Percentiles rank a stretch among this genome's conserved stretches.
These are phyloP conservation scores for Termitomyces sp. DNA, from an alignment of 768 basidiomycete species.

Conservation along the genomic window DNA sequence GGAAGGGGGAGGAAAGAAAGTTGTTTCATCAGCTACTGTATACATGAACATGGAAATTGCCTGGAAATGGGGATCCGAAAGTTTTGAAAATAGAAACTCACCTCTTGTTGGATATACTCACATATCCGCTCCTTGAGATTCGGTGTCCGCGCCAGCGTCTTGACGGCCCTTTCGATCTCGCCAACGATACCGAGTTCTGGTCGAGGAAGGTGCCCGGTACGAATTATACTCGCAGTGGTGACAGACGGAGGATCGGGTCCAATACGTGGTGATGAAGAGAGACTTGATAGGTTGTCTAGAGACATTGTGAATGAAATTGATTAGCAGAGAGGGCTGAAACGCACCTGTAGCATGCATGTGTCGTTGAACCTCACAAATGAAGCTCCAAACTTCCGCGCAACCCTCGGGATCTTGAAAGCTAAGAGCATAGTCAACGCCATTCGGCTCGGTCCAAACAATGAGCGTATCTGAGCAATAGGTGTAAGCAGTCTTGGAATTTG, in stretches of 20 bases:
- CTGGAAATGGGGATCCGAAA: constrained; percentile 7
- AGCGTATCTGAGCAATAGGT: constrained; percentile 68
- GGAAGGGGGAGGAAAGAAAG: constrained; percentile 16
- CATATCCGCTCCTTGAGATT: constrained; percentile 79
- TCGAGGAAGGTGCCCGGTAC: constrained; percentile 68
- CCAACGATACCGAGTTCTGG: constrained; percentile 75
- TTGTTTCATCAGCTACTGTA: constrained; percentile 22
- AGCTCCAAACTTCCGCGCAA: constrained; percentile 96
- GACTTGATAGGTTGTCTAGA: constrained; percentile 42
- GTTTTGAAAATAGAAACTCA: constrained; percentile 34
- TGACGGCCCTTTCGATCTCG: constrained; percentile 79
- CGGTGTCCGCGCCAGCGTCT: constrained; percentile 68
- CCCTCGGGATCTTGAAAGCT: constrained; percentile 97
- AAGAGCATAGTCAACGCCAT: constrained; percentile 91
- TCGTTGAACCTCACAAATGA: constrained; percentile 87
- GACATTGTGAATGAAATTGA: constrained; percentile 12
- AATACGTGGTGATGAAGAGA: constrained; percentile 59
- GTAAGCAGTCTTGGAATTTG: constrained; percentile 1
- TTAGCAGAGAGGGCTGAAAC: constrained; percentile 19
- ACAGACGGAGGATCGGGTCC: constrained; percentile 54
- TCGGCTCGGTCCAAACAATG: constrained; percentile 98
- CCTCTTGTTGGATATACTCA: constrained; percentile 84
- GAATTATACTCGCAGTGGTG: constrained; percentile 63
- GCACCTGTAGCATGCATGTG: constrained; percentile 69
- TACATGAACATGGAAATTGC: constrained; percentile 12